phyloP scores from a whole-genome alignment of 768 basidiomycete species.

The Kwoniella pini region DNA sequence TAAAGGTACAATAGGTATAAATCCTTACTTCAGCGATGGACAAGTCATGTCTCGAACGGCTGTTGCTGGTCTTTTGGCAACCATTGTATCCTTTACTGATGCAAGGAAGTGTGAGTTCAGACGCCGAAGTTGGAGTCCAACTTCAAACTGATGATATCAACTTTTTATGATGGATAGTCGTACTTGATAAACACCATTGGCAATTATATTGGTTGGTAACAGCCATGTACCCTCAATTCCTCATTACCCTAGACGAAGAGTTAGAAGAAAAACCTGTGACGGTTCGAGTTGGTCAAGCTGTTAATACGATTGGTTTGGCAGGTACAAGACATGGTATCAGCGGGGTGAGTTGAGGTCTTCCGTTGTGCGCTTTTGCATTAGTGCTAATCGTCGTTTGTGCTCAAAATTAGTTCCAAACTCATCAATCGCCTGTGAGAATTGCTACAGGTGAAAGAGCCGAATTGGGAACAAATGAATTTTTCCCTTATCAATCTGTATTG shows the following conservation, averaged over 20 bases:
- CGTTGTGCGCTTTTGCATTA: neutral
- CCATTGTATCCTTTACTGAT: slow-evolving; percentile 88
- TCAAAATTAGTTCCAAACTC: slow-evolving; percentile 78
- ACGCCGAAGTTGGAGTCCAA: too few species aligned
- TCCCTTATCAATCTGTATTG: slow-evolving; percentile 83
- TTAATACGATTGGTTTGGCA: slow-evolving; percentile 96
- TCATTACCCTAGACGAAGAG: slow-evolving; percentile 94
- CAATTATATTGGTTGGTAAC: slow-evolving; percentile 95
- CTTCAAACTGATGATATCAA: neutral
- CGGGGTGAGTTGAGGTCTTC: slow-evolving; percentile 44
- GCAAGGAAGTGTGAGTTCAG: slow-evolving; percentile 84
- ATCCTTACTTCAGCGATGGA: slow-evolving; percentile 94
- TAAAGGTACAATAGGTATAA: slow-evolving; percentile 94
- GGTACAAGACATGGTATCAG: slow-evolving; percentile 72
- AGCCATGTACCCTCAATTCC: slow-evolving; percentile 97
- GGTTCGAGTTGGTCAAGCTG: slow-evolving; percentile 92
- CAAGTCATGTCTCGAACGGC: slow-evolving; percentile 85
- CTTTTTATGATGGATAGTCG: too few species aligned
- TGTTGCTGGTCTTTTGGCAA: slow-evolving; percentile 83
- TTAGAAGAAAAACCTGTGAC: slow-evolving; percentile 82
- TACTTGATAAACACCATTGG: slow-evolving; percentile 96
- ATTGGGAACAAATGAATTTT: slow-evolving; percentile 93
- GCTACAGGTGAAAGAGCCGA: slow-evolving; percentile 94
- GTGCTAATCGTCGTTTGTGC: neutral
- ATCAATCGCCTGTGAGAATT: slow-evolving; percentile 91